Evolutionary conservation across 805 yeast genomes (phyloP).

Genomic region (Monosporozyma unispora): DNA sequence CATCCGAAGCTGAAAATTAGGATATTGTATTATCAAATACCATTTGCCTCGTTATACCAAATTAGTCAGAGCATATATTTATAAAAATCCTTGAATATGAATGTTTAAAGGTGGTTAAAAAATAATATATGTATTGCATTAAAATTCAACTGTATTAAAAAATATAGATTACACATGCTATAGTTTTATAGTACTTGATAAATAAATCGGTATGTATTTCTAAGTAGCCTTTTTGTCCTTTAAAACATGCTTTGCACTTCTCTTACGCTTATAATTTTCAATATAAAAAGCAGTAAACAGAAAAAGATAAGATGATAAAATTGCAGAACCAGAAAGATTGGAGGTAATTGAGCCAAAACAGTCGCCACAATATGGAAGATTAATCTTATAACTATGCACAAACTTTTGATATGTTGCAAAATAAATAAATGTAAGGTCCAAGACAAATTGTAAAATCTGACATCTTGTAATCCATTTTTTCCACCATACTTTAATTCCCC

Average conservation of each 20-base stretch:
- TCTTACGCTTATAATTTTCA: conserved; percentile 53
- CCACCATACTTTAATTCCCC: conserved; percentile 98
- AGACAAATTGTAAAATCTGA: conserved; percentile 87
- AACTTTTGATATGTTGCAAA: conserved; percentile 75
- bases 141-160: background rate
- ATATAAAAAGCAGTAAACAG: conserved; percentile 71
- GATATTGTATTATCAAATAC: background rate
- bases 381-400: conserved; percentile 32
- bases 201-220: background rate
- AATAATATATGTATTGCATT: background rate
- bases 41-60: background rate
- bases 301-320: conserved; percentile 66
- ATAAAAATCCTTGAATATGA: too few relatives aligned
- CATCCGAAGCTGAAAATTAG: background rate
- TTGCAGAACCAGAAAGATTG: conserved; percentile 64
- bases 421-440: conserved; percentile 85
- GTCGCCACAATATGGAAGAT: conserved; percentile 49
- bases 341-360: conserved; percentile 71
- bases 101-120: background rate
- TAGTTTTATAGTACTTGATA: too few relatives aligned
- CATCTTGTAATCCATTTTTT: conserved; percentile 97
- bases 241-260: background rate
- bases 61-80: background rate
- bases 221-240: background rate
- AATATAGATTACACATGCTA: background rate